Base-by-base conservation (phyloP, 2,329 filamentous ascomycete genomes). In the Trichoderma sp. region DNA sequence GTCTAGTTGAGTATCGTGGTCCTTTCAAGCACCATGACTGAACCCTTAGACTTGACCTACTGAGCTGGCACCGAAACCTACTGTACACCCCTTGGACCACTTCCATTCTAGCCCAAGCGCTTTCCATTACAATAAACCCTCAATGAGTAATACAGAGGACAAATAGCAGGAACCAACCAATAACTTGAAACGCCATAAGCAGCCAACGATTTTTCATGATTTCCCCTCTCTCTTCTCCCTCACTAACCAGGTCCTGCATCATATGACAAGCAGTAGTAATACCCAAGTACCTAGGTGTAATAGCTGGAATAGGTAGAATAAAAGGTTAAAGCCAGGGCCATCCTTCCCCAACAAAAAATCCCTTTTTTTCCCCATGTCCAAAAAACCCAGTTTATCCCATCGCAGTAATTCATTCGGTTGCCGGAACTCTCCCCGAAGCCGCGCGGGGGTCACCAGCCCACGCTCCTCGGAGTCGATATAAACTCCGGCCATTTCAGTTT, bases 391-490 rank as follows among this genome's bases (percentile, higher is more conserved):
- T 49, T 49, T 49, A 13, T 26, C 18, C 21, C 49, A 30, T 26
- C n/a, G n/a, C 16, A 64, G 39, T 43, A n/a, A 43, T 43, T 6
- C 28, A 39, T 37, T 64, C 60, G 60, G 60, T 26, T 49, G 51
- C 46, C 51, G 51, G 61, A 55, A 26, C 21, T 34, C 51, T 55
- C 61, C 24, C 61, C 61, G 51, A 56, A 34, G 51, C 51, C 51
- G 51, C 21, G 39, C 16, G 18, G 61, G 49, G 51, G 61, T 10
- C 14, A 30, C 30, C 24, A 55, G 16, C 21, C 43, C 24, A 59
- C 49, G 32, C 56, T 18, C 11, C 55, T 68, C 66, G 66, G 66
- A 46, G 58, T 68, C 58, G 56, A 54, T 61, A 61, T 46, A 68
- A 55, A 68, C 32, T 59, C 66, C 66, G 66, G 46, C 30, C 11